A percentile compares a stretch with the other conserved stretches of the same genome.
Conservation (phyloP, 768 basidiomycete genomes). For the Lepiota subincarnata region DNA sequence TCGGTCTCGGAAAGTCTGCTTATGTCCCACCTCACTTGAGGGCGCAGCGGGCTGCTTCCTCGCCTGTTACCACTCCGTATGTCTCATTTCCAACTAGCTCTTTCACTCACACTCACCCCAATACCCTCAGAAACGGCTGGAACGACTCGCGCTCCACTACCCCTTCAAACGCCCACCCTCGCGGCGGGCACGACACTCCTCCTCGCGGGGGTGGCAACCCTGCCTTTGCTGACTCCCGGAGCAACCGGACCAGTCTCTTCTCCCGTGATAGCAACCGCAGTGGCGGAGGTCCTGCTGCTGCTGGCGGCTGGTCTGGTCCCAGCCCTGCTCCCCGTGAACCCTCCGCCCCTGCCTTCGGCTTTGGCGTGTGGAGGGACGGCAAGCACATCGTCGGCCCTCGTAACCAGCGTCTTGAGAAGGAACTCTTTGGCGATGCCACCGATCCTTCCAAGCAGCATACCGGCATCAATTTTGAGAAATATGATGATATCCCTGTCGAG, state of each 20-base stretch:
- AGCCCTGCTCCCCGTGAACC: constrained; percentile 24
- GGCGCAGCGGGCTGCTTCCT: constrained; percentile 70
- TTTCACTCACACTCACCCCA: constrained; percentile 15
- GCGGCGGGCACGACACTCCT: constrained; percentile 33
- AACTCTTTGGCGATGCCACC: constrained; percentile 85
- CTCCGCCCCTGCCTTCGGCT: constrained; percentile 38
- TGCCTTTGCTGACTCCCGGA: constrained; percentile 19
- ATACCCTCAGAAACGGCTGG: constrained; percentile 57
- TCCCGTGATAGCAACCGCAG: constrained; percentile 38
- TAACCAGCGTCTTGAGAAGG: constrained; percentile 90
- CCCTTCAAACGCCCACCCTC: constrained; percentile 47
- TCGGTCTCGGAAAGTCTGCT: constrained; percentile 73
- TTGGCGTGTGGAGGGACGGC: constrained; percentile 86
- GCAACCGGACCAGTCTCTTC: constrained; percentile 16
- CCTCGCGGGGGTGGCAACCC: constrained; percentile 39
- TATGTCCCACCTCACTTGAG: constrained; percentile 91
- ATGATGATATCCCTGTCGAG: constrained; percentile 99
- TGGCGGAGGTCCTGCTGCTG: constrained; percentile 31
- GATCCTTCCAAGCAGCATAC: constrained; percentile 90
- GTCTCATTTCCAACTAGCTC: constrained; percentile 18
- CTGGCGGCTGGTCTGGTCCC: constrained; percentile 35
- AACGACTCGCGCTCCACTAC: constrained; percentile 66
- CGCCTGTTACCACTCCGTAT: constrained; percentile 49
- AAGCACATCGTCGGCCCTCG: constrained; percentile 79
- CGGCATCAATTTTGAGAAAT: constrained; percentile 99